Conservation (phyloP, 2,329 filamentous ascomycete genomes). For the Dothiorella sarmentorum region DNA sequence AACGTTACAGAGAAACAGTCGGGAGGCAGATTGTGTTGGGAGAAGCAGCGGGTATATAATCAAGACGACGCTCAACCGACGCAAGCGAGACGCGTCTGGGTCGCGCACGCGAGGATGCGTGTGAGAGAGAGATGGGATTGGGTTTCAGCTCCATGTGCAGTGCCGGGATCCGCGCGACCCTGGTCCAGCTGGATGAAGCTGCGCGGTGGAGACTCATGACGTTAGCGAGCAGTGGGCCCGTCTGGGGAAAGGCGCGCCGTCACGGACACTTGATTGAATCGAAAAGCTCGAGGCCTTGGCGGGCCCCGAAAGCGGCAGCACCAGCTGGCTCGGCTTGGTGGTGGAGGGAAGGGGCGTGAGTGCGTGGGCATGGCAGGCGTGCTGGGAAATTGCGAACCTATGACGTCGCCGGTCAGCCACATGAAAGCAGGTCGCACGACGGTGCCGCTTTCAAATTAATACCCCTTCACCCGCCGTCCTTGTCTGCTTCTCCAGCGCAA, state of each 20-base stretch:
- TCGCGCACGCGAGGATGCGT: neutral
- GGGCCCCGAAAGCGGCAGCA: slow-evolving; percentile 1
- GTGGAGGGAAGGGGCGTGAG: slow-evolving; percentile 6
- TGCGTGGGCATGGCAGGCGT: neutral
- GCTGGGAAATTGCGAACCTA: slow-evolving; percentile 10
- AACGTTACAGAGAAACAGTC: neutral
- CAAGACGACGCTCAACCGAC: too few relatives aligned
- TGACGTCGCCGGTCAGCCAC: slow-evolving; percentile 13
- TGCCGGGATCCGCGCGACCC: neutral
- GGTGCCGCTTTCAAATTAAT: neutral
- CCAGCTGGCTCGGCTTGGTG: neutral
- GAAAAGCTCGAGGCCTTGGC: neutral
- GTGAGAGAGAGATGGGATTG: neutral
- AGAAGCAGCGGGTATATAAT: neutral
- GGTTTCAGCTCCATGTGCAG: neutral
- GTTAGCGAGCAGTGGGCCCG: slow-evolving; percentile 4
- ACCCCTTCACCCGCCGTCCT: slow-evolving; percentile 7
- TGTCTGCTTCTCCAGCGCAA: neutral
- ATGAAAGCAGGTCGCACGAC: slow-evolving; percentile 11
- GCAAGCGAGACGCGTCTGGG: neutral
- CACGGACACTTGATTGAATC: neutral
- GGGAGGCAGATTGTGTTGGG: neutral
- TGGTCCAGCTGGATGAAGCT: neutral
- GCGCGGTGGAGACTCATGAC: slow-evolving; percentile 2
- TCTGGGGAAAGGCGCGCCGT: slow-evolving; percentile 8